Conservation (phyloP, 164 flowering plant genomes). For the Platanus orientalis region DNA sequence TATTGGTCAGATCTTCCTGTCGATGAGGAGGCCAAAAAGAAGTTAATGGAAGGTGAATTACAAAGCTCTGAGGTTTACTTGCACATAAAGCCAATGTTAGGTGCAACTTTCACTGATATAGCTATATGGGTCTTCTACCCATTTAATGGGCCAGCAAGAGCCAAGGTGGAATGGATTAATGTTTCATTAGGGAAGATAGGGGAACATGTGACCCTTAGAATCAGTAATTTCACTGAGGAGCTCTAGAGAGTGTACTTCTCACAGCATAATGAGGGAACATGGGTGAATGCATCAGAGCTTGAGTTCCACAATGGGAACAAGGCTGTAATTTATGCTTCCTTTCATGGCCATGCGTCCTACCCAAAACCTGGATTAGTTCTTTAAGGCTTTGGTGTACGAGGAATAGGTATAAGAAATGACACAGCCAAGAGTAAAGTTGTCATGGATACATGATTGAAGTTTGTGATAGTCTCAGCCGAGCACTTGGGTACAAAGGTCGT, state of each 20-base stretch:
- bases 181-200: slow-evolving; percentile 44
- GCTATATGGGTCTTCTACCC: slow-evolving; percentile 79
- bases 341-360: slow-evolving; percentile 44
- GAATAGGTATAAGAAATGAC: slow-evolving; percentile 44
- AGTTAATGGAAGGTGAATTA: slow-evolving; percentile 59
- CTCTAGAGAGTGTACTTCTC: slow-evolving; percentile 36
- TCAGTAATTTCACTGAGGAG: slow-evolving; percentile 55
- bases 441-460: slow-evolving; percentile 30
- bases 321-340: slow-evolving; percentile 25
- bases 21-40: slow-evolving; percentile 34
- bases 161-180: slow-evolving; percentile 31
- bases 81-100: slow-evolving; percentile 72
- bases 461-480: slow-evolving; percentile 26
- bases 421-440: slow-evolving; percentile 27
- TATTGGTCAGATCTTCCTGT: slow-evolving; percentile 85
- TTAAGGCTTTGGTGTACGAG: slow-evolving; percentile 30
- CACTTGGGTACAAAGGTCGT: slow-evolving; percentile 24
- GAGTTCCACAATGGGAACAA: slow-evolving; percentile 42
- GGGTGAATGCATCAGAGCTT: slow-evolving; percentile 37
- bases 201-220: slow-evolving; percentile 45
- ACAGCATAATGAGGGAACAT: slow-evolving; percentile 38
- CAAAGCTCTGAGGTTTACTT: slow-evolving; percentile 43
- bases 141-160: slow-evolving; percentile 55
- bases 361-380: slow-evolving; percentile 35
- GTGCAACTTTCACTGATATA: slow-evolving; percentile 66